Percentiles rank a stretch among this genome's conserved stretches.
These are phyloP conservation scores for Alternaria conjuncta DNA, from an alignment of 2,329 filamentous ascomycete species.

Conservation along the genomic window DNA sequence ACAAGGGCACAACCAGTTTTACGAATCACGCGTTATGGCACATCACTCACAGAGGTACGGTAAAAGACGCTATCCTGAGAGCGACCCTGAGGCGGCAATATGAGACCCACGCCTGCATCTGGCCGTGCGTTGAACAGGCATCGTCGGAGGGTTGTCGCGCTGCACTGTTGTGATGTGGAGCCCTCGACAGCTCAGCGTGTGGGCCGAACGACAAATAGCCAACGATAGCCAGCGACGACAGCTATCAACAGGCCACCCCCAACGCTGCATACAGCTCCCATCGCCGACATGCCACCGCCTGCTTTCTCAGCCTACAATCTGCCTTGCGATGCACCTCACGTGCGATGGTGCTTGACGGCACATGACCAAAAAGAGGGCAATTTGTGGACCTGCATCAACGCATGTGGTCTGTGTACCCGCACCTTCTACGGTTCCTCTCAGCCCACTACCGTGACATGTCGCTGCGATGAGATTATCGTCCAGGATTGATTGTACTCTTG, in stretches of 20 bases:
- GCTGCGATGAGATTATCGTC: not conserved
- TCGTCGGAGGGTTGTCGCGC: slow-evolving; percentile 7
- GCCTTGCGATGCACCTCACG: not conserved
- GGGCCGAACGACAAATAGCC: not conserved
- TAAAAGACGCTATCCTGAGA: not conserved
- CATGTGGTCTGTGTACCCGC: not conserved
- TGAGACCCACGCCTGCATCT: slow-evolving; percentile 4
- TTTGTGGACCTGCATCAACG: not conserved
- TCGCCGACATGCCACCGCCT: not conserved
- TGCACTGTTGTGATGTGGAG: slow-evolving; percentile 6
- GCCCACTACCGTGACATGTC: not conserved
- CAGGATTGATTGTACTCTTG: not conserved
- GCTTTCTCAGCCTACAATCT: not conserved
- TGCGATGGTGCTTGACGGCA: slow-evolving; percentile 1
- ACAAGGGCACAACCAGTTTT: not conserved
- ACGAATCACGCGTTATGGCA: not conserved
- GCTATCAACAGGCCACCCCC: no score
- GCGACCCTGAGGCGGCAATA: slow-evolving; percentile 3
- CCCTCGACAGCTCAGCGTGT: not conserved
- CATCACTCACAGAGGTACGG: not conserved
- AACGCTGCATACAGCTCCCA: no score
- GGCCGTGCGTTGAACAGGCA: slow-evolving; percentile 12
- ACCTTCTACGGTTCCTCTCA: not conserved
- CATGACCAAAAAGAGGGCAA: no score
- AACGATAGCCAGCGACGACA: not conserved